Conservation (phyloP, 805 yeast genomes). For the Teunomyces atbi region DNA sequence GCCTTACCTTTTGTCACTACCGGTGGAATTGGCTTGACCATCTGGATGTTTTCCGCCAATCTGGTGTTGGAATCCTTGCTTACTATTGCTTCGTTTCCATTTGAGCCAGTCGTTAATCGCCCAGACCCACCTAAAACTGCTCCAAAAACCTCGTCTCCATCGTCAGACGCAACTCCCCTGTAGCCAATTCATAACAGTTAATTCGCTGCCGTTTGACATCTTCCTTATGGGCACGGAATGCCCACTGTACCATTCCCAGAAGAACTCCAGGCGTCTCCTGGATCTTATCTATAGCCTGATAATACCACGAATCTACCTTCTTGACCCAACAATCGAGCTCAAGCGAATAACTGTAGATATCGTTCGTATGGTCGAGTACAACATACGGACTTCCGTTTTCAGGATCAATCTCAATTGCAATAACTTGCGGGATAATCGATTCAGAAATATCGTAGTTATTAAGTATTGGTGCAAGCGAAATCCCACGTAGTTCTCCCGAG, state of each 20-base stretch:
- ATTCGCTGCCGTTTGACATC: constrained; percentile 9
- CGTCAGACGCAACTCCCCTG: constrained; percentile 5
- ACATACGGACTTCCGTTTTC: constrained; percentile 44
- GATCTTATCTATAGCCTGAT: constrained; percentile 11
- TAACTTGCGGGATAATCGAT: constrained; percentile 7
- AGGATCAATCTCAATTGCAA: constrained; percentile 30
- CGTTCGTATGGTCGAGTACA: constrained; percentile 29
- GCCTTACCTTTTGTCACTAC: constrained; percentile 63
- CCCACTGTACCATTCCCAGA: neutral
- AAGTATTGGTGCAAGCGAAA: constrained; percentile 54
- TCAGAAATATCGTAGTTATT: constrained; percentile 27
- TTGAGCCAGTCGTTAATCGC: constrained; percentile 8
- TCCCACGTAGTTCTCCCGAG: constrained; percentile 35
- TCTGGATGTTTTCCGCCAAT: constrained; percentile 51
- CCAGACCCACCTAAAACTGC: neutral
- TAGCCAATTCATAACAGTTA: constrained; percentile 9
- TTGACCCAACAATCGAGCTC: constrained; percentile 48
- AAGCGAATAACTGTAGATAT: constrained; percentile 43
- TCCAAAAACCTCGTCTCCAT: constrained; percentile 1
- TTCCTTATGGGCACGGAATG: constrained; percentile 8
- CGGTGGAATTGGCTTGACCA: constrained; percentile 60
- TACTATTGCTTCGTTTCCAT: constrained; percentile 15
- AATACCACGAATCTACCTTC: constrained; percentile 46
- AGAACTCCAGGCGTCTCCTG: constrained; percentile 5
- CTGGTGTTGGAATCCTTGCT: constrained; percentile 20